These are phyloP conservation scores for Dendrocalamus sinicus DNA, from an alignment of 176 grass and related monocot species.

Conservation along the genomic window DNA sequence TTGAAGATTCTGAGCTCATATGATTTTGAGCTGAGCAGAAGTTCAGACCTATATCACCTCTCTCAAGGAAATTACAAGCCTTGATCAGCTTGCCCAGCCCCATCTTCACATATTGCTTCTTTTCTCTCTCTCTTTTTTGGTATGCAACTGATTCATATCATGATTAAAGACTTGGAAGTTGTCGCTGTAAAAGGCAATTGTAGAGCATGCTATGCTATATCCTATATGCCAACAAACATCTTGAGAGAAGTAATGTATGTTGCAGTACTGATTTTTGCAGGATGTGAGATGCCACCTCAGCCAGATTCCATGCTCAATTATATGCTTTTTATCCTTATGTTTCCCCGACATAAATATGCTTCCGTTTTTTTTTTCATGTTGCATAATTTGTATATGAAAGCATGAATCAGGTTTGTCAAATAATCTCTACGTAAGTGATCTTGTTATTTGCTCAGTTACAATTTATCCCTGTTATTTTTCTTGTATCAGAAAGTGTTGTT, in stretches of 20 bases:
- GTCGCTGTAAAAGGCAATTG: not conserved
- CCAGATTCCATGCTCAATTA: not conserved
- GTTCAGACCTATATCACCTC: too few relatives aligned
- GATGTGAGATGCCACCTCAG: not conserved
- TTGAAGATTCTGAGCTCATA: not conserved
- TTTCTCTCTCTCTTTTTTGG: not conserved
- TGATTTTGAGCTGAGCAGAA: too few relatives aligned
- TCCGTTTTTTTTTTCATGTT: not conserved
- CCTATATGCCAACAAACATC: not conserved
- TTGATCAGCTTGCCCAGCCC: not conserved
- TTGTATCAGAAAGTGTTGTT: not conserved
- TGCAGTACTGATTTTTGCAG: not conserved
- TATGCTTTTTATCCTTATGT: not conserved
- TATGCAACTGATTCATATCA: not conserved
- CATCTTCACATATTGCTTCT: not conserved
- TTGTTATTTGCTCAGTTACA: not conserved
- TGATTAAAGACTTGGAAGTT: not conserved
- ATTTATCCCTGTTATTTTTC: conserved; percentile 8
- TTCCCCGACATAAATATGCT: not conserved
- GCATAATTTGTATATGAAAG: conserved; percentile 20
- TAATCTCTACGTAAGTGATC: not conserved
- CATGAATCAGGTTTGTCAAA: conserved; percentile 11
- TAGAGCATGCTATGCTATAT: not conserved
- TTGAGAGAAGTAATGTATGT: not conserved
- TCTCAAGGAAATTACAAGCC: not conserved